Conservation (phyloP, 169 alveolate genomes). For the Plasmodium sp. region DNA sequence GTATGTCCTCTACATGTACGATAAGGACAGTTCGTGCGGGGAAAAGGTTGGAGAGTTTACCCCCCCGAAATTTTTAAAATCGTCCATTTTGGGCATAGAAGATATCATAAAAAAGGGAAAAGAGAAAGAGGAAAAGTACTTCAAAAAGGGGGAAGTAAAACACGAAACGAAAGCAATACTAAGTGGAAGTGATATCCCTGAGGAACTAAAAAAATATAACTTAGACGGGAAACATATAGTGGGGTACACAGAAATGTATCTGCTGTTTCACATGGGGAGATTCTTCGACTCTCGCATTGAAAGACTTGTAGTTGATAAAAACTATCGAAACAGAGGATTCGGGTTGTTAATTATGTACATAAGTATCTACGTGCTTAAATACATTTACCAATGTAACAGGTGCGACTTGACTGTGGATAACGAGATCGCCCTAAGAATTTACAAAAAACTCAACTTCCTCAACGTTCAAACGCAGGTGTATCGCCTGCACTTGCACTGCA, state of each 20-base stretch:
- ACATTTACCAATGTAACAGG: conserved; percentile 78
- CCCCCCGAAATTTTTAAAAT: conserved; percentile 29
- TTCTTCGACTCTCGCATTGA: conserved; percentile 83
- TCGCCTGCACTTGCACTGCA: conserved; percentile 69
- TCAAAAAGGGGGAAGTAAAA: not conserved
- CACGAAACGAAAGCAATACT: conserved; percentile 2
- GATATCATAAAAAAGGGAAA: conserved; percentile 51
- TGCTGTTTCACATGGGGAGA: conserved; percentile 85
- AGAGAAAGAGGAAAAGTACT: conserved; percentile 20
- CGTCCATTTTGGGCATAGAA: conserved; percentile 49
- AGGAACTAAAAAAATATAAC: conserved; percentile 23
- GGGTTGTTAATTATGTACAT: conserved; percentile 75
- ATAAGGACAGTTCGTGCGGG: conserved; percentile 5
- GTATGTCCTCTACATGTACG: conserved; percentile 49
- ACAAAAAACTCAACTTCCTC: conserved; percentile 78
- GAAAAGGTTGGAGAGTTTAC: not conserved
- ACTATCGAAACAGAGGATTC: conserved; percentile 78
- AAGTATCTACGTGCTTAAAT: conserved; percentile 76
- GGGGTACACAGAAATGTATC: conserved; percentile 82
- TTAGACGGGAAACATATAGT: conserved; percentile 52
- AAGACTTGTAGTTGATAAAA: conserved; percentile 79
- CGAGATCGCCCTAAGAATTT: conserved; percentile 79
- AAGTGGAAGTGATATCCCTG: conserved; percentile 5
- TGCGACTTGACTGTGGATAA: conserved; percentile 80
- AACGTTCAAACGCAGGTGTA: conserved; percentile 75